Conservation (phyloP, 176 grass and related monocot species). For the Lolium rigidum region DNA sequence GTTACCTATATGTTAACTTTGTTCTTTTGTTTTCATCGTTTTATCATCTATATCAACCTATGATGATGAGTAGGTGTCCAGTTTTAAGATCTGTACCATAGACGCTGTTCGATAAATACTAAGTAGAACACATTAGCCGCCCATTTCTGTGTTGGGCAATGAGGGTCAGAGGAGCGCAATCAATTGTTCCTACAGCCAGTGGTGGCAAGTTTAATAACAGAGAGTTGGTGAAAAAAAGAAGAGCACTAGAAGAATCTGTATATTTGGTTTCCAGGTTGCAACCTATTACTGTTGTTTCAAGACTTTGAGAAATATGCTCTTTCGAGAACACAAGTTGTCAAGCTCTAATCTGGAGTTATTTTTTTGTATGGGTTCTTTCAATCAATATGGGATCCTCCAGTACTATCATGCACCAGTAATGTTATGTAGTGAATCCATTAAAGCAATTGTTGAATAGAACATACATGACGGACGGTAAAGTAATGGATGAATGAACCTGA, state of each 20-base stretch:
- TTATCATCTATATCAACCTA: slow-evolving; percentile 5
- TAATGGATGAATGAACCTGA: background rate
- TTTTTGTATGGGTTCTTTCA: background rate
- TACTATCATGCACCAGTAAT: background rate
- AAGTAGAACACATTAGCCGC: background rate
- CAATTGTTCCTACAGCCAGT: slow-evolving; percentile 23
- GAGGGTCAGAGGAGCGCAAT: slow-evolving; percentile 4
- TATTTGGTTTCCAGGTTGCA: background rate
- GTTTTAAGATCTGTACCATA: background rate
- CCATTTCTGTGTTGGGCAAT: background rate
- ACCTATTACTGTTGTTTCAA: background rate
- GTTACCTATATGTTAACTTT: background rate
- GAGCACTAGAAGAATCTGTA: background rate
- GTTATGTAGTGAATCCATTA: background rate
- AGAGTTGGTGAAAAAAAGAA: background rate
- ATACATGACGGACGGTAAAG: no score
- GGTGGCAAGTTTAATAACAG: background rate
- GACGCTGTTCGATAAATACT: slow-evolving; percentile 5
- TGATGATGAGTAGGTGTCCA: background rate
- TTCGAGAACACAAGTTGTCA: background rate
- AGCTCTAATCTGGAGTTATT: background rate
- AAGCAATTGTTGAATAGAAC: background rate
- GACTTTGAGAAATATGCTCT: slow-evolving; percentile 1
- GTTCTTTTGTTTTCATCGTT: background rate
- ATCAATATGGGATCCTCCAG: background rate